Percentiles rank a stretch among this genome's conserved stretches.
These are phyloP conservation scores for Sedum album DNA, from an alignment of 164 flowering plant species.

Conservation along the genomic window DNA sequence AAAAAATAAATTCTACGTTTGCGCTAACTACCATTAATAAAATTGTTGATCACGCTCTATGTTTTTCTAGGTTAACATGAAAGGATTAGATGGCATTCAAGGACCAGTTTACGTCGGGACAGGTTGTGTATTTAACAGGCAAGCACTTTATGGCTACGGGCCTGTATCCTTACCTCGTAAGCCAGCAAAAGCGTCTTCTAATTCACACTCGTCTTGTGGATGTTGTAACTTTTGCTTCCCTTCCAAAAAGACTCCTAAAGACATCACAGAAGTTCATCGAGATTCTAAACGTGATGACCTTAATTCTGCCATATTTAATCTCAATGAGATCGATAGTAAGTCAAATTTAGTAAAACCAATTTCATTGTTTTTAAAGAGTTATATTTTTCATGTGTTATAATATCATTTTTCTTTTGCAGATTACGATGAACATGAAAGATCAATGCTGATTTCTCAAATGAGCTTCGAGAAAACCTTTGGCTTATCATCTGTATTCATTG, in stretches of 20 bases:
- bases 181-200: conserved; percentile 38
- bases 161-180: conserved; percentile 65
- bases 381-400: background rate
- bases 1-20: no score
- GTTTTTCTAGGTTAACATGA: conserved; percentile 80
- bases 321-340: conserved; percentile 84
- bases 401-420: conserved; percentile 30
- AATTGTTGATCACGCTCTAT: background rate
- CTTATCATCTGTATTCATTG: conserved; percentile 81
- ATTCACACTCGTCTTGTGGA: conserved; percentile 54
- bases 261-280: conserved; percentile 50
- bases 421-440: conserved; percentile 87
- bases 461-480: conserved; percentile 98
- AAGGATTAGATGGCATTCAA: conserved; percentile 95
- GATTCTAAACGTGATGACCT: conserved; percentile 89
- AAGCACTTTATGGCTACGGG: conserved; percentile 94
- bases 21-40: no score
- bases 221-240: conserved; percentile 58
- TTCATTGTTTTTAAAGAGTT: background rate
- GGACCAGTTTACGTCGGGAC: conserved; percentile 99
- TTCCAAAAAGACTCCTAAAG: conserved; percentile 64
- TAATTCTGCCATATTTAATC: conserved; percentile 90
- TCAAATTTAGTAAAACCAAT: background rate
- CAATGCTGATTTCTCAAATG: conserved; percentile 78
- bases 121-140: conserved; percentile 89